A percentile compares a stretch with the other conserved stretches of the same genome.
phyloP scores from a whole-genome alignment of 108 stramenopile genomes.

The Pseudonitzschia delicatissima region DNA sequence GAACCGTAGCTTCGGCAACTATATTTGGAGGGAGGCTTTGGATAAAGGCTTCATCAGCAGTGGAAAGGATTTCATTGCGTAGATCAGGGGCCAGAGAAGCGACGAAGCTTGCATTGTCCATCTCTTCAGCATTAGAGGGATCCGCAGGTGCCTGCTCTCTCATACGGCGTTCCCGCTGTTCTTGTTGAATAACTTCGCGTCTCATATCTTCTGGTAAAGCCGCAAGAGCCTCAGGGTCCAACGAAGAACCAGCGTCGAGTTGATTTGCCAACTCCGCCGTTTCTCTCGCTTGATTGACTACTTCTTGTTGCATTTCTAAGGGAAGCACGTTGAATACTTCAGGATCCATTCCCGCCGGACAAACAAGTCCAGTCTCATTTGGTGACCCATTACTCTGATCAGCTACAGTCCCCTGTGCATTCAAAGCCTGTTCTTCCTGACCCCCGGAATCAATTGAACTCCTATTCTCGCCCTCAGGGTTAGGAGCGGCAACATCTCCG shows the following conservation, averaged over 20 bases:
- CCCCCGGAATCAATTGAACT: background rate
- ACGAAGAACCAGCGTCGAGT: slow-evolving; percentile 75
- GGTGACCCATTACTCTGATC: slow-evolving; percentile 8
- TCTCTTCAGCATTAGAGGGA: slow-evolving; percentile 87
- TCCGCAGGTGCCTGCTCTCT: slow-evolving; percentile 76
- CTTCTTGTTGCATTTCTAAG: slow-evolving; percentile 88
- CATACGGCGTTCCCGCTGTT: slow-evolving; percentile 74
- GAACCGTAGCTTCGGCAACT: slow-evolving; percentile 82
- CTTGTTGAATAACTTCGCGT: slow-evolving; percentile 90
- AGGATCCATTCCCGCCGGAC: slow-evolving; percentile 87
- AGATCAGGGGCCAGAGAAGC: slow-evolving; percentile 90
- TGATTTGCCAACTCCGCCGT: slow-evolving; percentile 57
- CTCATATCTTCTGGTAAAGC: slow-evolving; percentile 95
- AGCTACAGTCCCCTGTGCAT: slow-evolving; percentile 1
- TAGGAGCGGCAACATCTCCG: slow-evolving; percentile 1
- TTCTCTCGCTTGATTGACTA: slow-evolving; percentile 67
- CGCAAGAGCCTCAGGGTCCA: slow-evolving; percentile 92
- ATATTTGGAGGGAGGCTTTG: slow-evolving; percentile 79
- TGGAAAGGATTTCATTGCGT: slow-evolving; percentile 86
- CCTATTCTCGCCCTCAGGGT: background rate
- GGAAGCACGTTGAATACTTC: slow-evolving; percentile 92
- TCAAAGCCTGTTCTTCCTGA: background rate
- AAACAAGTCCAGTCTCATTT: slow-evolving; percentile 50
- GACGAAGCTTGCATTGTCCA: slow-evolving; percentile 90
- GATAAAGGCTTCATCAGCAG: slow-evolving; percentile 82